phyloP scores from a whole-genome alignment of 2,329 filamentous ascomycete genomes.

The Cephalotrichum gorgonifer region DNA sequence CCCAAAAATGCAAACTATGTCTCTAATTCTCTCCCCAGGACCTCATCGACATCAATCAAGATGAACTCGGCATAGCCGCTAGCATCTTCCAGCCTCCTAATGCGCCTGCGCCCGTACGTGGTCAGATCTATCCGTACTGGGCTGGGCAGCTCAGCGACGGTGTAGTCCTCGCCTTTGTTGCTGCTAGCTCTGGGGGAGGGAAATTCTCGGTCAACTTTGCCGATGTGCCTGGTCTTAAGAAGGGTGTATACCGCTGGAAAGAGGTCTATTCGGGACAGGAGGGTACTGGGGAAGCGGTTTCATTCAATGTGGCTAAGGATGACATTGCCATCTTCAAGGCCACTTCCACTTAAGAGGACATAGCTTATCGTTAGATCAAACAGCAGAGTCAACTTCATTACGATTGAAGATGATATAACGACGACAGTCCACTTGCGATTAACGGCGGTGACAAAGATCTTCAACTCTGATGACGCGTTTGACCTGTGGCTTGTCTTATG shows the following conservation, averaged over 20 bases:
- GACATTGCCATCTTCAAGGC: conserved; percentile 17
- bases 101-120: conserved; percentile 25
- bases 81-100: conserved; percentile 12
- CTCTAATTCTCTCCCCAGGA: conserved; percentile 7
- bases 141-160: conserved; percentile 24
- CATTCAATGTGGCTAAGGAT: conserved; percentile 12
- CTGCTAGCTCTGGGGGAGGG: conserved; percentile 25
- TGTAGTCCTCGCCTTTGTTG: conserved; percentile 22
- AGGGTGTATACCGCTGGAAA: conserved; percentile 28
- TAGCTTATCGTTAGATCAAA: neutral
- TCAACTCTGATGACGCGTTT: too few relatives aligned
- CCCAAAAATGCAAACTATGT: neutral
- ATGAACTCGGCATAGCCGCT: conserved; percentile 14
- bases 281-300: conserved; percentile 13
- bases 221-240: conserved; percentile 25
- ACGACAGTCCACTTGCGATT: neutral
- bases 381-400: neutral
- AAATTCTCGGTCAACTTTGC: conserved; percentile 34
- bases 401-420: neutral
- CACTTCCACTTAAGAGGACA: neutral
- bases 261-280: conserved; percentile 16
- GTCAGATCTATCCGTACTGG: conserved; percentile 31
- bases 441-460: too few relatives aligned
- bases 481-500: too few relatives aligned
- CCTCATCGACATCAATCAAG: conserved; percentile 17